Evolutionary conservation across 768 basidiomycete genomes (phyloP).

Genomic region (Leccinum disarticulatum): DNA sequence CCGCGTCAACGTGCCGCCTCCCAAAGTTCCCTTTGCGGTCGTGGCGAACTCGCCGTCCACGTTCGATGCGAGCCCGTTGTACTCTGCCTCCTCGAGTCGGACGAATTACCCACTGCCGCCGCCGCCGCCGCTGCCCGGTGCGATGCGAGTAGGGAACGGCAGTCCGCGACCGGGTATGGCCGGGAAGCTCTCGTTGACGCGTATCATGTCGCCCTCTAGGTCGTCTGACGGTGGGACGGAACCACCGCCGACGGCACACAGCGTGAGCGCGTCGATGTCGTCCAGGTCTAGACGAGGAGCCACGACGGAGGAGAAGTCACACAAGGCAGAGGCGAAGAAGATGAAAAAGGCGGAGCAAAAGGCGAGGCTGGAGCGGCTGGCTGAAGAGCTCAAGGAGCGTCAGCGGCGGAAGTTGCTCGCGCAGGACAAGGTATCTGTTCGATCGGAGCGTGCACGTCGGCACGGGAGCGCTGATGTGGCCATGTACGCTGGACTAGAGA

Average conservation of each 20-base stretch:
- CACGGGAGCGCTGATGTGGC: conserved; percentile 24
- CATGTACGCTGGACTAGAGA: conserved; percentile 35
- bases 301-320: conserved; percentile 41
- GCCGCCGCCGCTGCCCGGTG: neutral
- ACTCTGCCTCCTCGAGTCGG: neutral
- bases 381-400: conserved; percentile 44
- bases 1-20: conserved; percentile 31
- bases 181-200: conserved; percentile 26
- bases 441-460: conserved; percentile 28
- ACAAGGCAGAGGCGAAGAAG: conserved; percentile 44
- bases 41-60: conserved; percentile 17
- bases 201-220: conserved; percentile 26
- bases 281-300: conserved; percentile 21
- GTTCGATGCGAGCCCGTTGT: conserved; percentile 2
- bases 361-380: conserved; percentile 42
- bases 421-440: conserved; percentile 32
- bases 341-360: conserved; percentile 43
- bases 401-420: conserved; percentile 32
- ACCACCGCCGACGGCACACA: conserved; percentile 19
- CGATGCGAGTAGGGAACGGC: neutral
- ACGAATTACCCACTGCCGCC: neutral
- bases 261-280: conserved; percentile 10
- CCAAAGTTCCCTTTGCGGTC: conserved; percentile 16
- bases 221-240: conserved; percentile 7
- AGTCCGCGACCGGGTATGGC: conserved; percentile 12